A percentile compares a stretch with the other conserved stretches of the same genome.
These are phyloP conservation scores for Ophiosphaerella narmari DNA, from an alignment of 2,329 filamentous ascomycete genomes.

Conservation along the genomic window DNA sequence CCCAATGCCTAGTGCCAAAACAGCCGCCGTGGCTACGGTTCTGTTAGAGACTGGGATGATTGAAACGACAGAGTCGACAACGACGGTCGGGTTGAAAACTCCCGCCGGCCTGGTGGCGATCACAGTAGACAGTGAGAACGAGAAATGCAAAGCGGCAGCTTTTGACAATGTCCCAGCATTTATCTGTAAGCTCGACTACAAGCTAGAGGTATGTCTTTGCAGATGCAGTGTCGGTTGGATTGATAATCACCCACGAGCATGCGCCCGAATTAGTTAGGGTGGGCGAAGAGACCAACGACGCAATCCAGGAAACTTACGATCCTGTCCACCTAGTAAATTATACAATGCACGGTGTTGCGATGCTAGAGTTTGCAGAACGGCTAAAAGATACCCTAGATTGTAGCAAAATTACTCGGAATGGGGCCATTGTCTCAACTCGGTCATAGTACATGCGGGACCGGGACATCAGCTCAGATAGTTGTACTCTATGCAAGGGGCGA, in stretches of 20 bases:
- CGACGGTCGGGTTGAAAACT: conserved; percentile 50
- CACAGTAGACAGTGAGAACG: conserved; percentile 49
- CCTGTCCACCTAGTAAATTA: conserved; percentile 53
- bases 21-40: conserved; percentile 52
- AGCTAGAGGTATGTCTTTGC: conserved; percentile 51
- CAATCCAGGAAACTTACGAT: conserved; percentile 40
- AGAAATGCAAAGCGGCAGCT: conserved; percentile 52
- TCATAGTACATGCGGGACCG: conserved; percentile 45
- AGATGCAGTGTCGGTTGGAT: conserved; percentile 45
- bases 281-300: conserved; percentile 51
- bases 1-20: conserved; percentile 54
- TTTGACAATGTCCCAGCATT: conserved; percentile 55
- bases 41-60: conserved; percentile 56
- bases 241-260: conserved; percentile 41
- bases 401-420: conserved; percentile 44
- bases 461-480: conserved; percentile 52
- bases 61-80: conserved; percentile 52
- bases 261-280: conserved; percentile 47
- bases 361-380: conserved; percentile 47
- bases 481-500: conserved; percentile 50
- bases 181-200: conserved; percentile 47
- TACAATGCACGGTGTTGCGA: conserved; percentile 49
- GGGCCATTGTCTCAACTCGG: conserved; percentile 54
- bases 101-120: conserved; percentile 52
- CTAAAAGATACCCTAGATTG: conserved; percentile 17